These are phyloP conservation scores for Calonectria leucothoes DNA, from an alignment of 2,329 filamentous ascomycete species.

Conservation along the genomic window DNA sequence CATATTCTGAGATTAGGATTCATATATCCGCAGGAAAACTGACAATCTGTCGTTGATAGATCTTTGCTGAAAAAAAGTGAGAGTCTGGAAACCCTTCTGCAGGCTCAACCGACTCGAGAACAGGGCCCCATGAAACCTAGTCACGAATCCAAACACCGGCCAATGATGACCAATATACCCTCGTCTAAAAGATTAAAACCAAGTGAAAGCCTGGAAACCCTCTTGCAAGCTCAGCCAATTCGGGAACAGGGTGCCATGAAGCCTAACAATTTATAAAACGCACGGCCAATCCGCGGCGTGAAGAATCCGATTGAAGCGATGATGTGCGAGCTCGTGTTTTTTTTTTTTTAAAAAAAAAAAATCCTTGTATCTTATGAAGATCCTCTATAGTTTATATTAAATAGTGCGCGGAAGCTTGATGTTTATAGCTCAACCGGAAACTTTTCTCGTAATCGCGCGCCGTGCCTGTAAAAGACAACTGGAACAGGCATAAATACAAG, in stretches of 20 bases:
- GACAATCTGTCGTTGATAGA: neutral
- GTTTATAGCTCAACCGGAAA: conserved; percentile 24
- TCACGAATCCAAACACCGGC: neutral
- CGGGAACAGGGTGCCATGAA: neutral
- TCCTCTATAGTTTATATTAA: no score
- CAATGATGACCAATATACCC: neutral
- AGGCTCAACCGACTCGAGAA: neutral
- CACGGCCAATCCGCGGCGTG: neutral
- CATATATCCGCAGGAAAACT: no score
- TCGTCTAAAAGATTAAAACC: neutral
- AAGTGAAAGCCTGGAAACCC: neutral
- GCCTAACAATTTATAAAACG: neutral
- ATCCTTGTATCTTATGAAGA: no score
- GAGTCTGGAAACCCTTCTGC: neutral
- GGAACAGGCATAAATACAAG: conserved; percentile 32
- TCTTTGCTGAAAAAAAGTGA: neutral
- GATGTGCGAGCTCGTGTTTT: no score
- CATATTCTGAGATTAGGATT: neutral
- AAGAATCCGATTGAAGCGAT: neutral
- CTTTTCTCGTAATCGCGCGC: conserved; percentile 23
- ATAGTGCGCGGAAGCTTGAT: neutral
- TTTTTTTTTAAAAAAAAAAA: no score
- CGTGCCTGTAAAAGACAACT: conserved; percentile 28
- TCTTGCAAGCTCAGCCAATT: neutral
- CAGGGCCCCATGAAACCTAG: neutral